Percentiles rank a stretch among this genome's conserved stretches.
These are phyloP conservation scores for Kuraishia hungarica DNA, from an alignment of 805 yeast species.

Conservation along the genomic window DNA sequence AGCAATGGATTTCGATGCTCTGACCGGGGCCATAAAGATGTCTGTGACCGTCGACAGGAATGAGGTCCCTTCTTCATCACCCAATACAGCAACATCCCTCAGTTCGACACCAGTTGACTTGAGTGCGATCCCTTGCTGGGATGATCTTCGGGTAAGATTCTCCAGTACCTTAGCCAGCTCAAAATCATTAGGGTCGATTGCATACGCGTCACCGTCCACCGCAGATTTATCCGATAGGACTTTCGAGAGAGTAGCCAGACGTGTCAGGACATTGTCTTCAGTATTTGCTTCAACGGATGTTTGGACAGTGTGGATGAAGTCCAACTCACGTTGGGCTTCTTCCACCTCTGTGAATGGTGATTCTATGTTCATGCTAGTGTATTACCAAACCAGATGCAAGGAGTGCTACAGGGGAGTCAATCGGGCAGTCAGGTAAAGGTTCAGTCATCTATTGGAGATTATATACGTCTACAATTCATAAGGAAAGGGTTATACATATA, in stretches of 20 bases:
- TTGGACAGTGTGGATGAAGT: neutral
- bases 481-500: no score
- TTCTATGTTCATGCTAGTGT: neutral
- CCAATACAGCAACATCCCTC: constrained; percentile 29
- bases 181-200: constrained; percentile 27
- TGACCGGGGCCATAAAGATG: constrained; percentile 23
- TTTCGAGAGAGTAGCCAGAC: neutral
- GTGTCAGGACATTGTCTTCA: neutral
- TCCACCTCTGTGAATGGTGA: neutral
- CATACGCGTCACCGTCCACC: neutral
- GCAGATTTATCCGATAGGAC: neutral
- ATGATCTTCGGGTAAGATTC: constrained; percentile 28
- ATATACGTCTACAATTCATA: no score
- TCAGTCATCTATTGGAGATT: no score
- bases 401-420: no score
- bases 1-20: constrained; percentile 3
- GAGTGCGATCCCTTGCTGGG: constrained; percentile 36
- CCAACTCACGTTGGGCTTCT: neutral
- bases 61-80: constrained; percentile 38
- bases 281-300: neutral
- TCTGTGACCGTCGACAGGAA: constrained; percentile 35
- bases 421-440: no score
- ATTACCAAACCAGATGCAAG: neutral
- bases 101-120: constrained; percentile 36
- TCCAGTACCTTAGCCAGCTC: constrained; percentile 29